Percentiles rank a stretch among this genome's conserved stretches.
Evolutionary conservation across 805 yeast genomes (phyloP).

Genomic region (Zygoascus biomembranicola): DNA sequence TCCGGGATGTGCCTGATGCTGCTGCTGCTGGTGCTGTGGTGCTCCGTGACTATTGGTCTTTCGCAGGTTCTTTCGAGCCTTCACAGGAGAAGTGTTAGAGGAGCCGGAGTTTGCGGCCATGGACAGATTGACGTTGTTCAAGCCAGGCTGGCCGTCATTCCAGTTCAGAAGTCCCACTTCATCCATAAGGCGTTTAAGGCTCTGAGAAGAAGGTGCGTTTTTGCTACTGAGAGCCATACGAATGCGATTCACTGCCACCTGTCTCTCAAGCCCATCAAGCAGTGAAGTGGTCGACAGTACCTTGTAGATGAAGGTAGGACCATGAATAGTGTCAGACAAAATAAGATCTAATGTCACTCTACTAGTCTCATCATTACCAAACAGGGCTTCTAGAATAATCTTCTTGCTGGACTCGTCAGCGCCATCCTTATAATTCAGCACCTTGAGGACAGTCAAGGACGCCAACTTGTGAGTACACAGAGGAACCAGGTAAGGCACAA

Average conservation of each 20-base stretch:
- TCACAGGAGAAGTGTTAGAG: background rate
- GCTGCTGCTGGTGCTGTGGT: constrained; percentile 7
- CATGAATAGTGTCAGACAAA: constrained; percentile 58
- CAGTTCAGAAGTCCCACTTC: constrained; percentile 62
- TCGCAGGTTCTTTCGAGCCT: background rate
- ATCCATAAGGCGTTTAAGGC: constrained; percentile 79
- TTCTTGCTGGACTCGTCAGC: constrained; percentile 55
- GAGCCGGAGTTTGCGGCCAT: background rate
- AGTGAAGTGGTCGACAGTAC: constrained; percentile 60
- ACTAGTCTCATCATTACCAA: constrained; percentile 34
- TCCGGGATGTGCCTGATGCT: background rate
- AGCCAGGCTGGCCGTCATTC: background rate
- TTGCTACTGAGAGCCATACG: constrained; percentile 53
- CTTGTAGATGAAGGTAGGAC: constrained; percentile 72
- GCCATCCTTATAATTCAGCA: constrained; percentile 49
- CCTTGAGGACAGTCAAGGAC: constrained; percentile 69
- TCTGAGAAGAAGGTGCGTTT: constrained; percentile 49
- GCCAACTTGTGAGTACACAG: constrained; percentile 80
- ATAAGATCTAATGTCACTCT: constrained; percentile 43
- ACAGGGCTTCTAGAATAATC: constrained; percentile 53
- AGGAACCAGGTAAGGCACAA: constrained; percentile 52
- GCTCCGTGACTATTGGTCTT: background rate
- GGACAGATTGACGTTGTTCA: background rate
- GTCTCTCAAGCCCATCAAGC: constrained; percentile 46
- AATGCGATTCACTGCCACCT: constrained; percentile 51